Evolutionary conservation across 2,329 filamentous ascomycete species (phyloP).

Genomic region (Bretziella fagacearum): DNA sequence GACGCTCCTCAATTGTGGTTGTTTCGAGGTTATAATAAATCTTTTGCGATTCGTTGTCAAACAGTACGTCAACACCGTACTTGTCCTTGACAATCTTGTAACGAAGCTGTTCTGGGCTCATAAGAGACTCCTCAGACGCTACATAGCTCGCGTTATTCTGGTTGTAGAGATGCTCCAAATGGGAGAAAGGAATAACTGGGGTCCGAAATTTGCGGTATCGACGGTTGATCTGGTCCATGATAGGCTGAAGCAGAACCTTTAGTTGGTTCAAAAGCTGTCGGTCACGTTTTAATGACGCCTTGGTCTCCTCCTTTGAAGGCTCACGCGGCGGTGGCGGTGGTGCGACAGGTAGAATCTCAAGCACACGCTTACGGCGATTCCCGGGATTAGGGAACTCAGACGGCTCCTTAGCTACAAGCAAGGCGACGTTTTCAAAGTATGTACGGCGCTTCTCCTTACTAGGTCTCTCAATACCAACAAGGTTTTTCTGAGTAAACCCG

Average conservation of each 20-base stretch:
- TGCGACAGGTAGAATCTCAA: constrained; percentile 61
- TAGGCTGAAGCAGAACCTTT: constrained; percentile 77
- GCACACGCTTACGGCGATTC: constrained; percentile 68
- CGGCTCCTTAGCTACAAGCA: constrained; percentile 64
- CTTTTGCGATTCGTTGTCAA: constrained; percentile 59
- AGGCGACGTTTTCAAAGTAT: constrained; percentile 61
- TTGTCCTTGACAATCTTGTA: constrained; percentile 68
- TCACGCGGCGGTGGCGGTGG: constrained; percentile 52
- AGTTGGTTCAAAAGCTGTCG: constrained; percentile 69
- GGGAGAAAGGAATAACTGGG: constrained; percentile 54
- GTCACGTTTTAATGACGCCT: constrained; percentile 65
- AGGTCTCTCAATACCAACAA: constrained; percentile 53
- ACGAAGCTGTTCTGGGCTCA: constrained; percentile 43
- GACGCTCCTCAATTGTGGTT: constrained; percentile 81
- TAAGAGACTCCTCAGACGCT: constrained; percentile 33
- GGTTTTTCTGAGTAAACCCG: constrained; percentile 66
- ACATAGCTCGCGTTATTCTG: constrained; percentile 62
- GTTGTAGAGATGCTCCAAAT: constrained; percentile 67
- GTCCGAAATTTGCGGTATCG: constrained; percentile 80
- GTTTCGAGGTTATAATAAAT: constrained; percentile 94
- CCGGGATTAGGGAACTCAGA: constrained; percentile 73
- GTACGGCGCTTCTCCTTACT: constrained; percentile 47
- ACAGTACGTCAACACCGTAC: constrained; percentile 58
- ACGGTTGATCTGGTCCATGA: constrained; percentile 91
- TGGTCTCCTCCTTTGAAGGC: constrained; percentile 62